Evolutionary conservation across 2,329 filamentous ascomycete genomes (phyloP), one percentile per base, ranked within the genome.

Genomic region (Leptographium radiaticola): DNA sequence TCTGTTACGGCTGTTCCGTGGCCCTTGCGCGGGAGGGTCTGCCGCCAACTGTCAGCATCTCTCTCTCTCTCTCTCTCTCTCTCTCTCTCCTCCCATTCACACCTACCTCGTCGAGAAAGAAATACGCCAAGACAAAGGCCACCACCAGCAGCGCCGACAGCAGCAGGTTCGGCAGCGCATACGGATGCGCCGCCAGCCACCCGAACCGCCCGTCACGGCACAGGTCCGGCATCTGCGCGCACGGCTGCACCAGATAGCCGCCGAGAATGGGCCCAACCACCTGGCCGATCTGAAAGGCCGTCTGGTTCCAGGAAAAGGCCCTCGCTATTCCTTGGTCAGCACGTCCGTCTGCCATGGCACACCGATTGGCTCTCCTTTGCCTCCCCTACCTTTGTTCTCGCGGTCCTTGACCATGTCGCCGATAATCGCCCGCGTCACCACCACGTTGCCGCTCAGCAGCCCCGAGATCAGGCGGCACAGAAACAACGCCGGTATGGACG

Each of bases 281-380:
- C 13, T 39, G 47, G 18, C 56, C 56, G 38, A 57, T 51, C 48
- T 55, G 53, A 30, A 53, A 57, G 11, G 52, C 56, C 2, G 56
- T 55, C 49, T 57, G 56, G 56, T 57, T 57, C 56, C 53, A 55
- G 20, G 56, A 46, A 47, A 57, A 57, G 12, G 56, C 56, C 18
- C 42, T 25, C 12, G 56, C 52, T 51, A 20, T 7, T 8, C 6
- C 5, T 25, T 34, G 7, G 34, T 39, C 13, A 49, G 33, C 16
- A 2, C 33, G 4, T 46, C 5, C 8, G 2, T 34, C 15, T 46
- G 44, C n/a, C 4, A 25, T 4, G 2, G n/a, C 18, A 18, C 7
- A 31, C 4, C 15, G 2, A 1, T 7, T 15, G 12, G 8, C 12
- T 3, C 20, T 4, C 2, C 6, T 31, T 6, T 3, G 4, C 15